Evolutionary conservation across 208 protist species (phyloP).

Genomic region (Leishmania tarentolae): DNA sequence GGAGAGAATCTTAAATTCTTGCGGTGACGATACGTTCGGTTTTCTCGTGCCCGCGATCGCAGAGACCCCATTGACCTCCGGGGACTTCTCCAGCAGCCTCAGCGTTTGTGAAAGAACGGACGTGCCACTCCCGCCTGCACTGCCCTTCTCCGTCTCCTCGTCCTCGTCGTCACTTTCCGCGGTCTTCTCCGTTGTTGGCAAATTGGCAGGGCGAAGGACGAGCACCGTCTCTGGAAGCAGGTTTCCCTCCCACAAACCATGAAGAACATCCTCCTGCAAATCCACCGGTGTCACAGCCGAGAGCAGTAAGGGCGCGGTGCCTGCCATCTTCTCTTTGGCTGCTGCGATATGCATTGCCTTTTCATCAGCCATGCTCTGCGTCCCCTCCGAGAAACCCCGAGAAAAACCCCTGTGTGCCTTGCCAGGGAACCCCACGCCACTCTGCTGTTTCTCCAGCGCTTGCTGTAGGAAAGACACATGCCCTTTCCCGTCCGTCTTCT

Average conservation of each 20-base stretch:
- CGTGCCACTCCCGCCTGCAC: conserved; percentile 2
- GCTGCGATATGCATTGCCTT: conserved; percentile 42
- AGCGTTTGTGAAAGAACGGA: conserved; percentile 22
- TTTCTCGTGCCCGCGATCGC: background rate
- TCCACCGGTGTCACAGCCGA: conserved; percentile 20
- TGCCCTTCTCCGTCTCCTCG: conserved; percentile 7
- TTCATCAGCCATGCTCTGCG: conserved; percentile 33
- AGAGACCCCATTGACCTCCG: conserved; percentile 1
- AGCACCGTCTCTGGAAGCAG: conserved; percentile 32
- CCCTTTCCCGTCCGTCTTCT: conserved; percentile 6
- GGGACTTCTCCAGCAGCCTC: conserved; percentile 8
- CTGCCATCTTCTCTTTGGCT: conserved; percentile 27
- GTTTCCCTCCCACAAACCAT: conserved; percentile 14
- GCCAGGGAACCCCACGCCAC: background rate
- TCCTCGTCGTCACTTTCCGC: conserved; percentile 31
- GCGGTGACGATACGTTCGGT: background rate
- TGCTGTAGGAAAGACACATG: background rate
- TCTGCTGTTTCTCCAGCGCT: conserved; percentile 21
- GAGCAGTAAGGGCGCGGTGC: conserved; percentile 61
- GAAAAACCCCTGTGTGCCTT: conserved; percentile 6
- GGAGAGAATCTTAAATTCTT: conserved; percentile 31
- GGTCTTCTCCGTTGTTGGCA: background rate
- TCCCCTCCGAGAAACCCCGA: conserved; percentile 19
- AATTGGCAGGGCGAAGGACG: conserved; percentile 3
- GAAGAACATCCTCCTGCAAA: conserved; percentile 11